Evolutionary conservation across 2,329 filamentous ascomycete species (phyloP), one percentile per base, ranked within the genome.

Genomic region (Mycosphaerella sp.): DNA sequence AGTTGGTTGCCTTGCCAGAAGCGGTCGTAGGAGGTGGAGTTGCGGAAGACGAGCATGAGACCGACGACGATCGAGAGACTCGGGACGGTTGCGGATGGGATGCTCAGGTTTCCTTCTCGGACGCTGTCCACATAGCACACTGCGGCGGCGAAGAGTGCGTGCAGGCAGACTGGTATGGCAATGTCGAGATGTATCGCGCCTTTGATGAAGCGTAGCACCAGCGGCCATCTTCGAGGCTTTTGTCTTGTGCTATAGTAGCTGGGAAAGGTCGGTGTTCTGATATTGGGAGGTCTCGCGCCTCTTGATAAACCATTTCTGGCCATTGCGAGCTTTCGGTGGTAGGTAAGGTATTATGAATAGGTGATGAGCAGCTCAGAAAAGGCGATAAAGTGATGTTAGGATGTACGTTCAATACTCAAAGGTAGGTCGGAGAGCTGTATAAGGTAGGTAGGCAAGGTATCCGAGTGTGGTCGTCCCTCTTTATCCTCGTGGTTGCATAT

Each of bases 21-120:
- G 1, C 82, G 75, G 61, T 83, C 82, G 69, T 84, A 85, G 50
- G 75, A 79, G 2, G 81, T 84, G 59, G 78, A 76, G 62, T 85
- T 85, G 38, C 82, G 77, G 70, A 85, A 85, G 29, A 85, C 82
- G 34, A 85, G 79, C 77, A 85, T 84, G 40, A 85, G 67, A 62
- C 82, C 82, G 2, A 85, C 82, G 48, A 85, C 82, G 53, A 85
- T 85, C 34, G 78, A 82, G 1, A 85, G 71, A 11, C 77, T 80
- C 1, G 82, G 82, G 43, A 85, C 81, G 58, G 84, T 83, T 59
- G 73, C 79, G 45, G 74, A 74, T 7, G 82, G 82, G 36, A 85
- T 73, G 39, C 75, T 77, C 34, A 84, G 73, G 50, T 76, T 67
- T 12, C 68, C 62, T 68, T 53, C 73, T 68, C 55, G 73, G 34